Base-by-base conservation (phyloP, 352 stramenopile species). In the Globisporangium acanthophoron region DNA sequence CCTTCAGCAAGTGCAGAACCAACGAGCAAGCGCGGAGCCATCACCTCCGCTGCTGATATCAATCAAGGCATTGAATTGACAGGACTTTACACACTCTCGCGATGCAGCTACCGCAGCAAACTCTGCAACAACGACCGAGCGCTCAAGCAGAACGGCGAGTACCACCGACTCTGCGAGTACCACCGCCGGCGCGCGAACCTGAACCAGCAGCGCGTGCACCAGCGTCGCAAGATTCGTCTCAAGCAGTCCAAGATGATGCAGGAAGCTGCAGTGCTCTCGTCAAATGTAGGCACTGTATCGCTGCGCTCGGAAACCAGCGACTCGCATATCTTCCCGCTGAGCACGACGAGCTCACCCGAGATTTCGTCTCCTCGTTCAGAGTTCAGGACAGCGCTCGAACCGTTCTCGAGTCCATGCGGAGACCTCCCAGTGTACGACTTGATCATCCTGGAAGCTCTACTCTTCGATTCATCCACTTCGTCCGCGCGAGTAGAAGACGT, bases 161-260 rank as follows among this genome's bases (percentile, higher is more conserved):
- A 35, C 29, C 72, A 81, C 54, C 71, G 70, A 52, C 66, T 81
- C 24, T 78, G 72, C 41, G 61, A 74, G 21, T 67, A 69, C 29
- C 69, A 78, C 55, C 72, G 72, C 16, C 58, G 61, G 3, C 71
- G 76, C 44, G 69, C 71, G 33, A 80, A 80, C 61, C 54, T 67
- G 46, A 76, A 78, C 65, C 72, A 81, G 55, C 66, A 66, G 13
- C 69, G 66, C 5, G 64, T 68, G 54, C 62, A 73, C 31, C 61
- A 76, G 57, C 69, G 65, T 20, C 68, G 64, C 12, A 54, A 59
- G 18, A 11, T 55, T 21, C 50, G 50, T 12, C 15, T 55, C 7
- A 44, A 46, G 33, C 31, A 55, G 21, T 18, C 50, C 46, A 52
- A 21, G 8, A 37, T 37, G 31, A 37, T 9, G 31, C 31, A 37